These are phyloP conservation scores for Solanum chiquidenum DNA, from an alignment of 257 asterid genomes.

Conservation along the genomic window DNA sequence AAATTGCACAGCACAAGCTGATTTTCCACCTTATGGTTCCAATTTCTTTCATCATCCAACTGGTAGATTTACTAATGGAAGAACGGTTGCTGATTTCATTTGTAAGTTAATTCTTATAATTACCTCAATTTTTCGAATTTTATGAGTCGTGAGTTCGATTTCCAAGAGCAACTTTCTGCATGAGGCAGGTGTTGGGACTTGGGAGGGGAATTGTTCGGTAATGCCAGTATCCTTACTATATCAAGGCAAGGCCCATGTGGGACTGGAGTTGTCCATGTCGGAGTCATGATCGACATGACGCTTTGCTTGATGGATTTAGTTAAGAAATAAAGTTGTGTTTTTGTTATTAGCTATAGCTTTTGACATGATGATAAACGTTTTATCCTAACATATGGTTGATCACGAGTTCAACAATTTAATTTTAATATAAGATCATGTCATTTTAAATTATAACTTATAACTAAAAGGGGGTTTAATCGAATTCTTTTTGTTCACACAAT, in stretches of 20 bases:
- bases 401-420: neutral
- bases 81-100: conserved; percentile 64
- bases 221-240: no score
- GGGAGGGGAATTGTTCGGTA: no score
- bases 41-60: conserved; percentile 62
- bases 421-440: neutral
- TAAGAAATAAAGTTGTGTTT: no score
- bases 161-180: neutral
- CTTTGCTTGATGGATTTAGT: neutral
- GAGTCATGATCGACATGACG: no score
- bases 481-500: neutral
- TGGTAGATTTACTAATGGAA: conserved; percentile 75
- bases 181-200: no score
- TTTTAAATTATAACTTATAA: neutral
- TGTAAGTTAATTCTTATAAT: conserved; percentile 31
- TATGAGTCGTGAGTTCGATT: neutral
- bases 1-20: conserved; percentile 59
- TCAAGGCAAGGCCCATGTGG: no score
- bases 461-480: neutral
- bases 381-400: neutral
- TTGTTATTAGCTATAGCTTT: no score
- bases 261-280: no score
- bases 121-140: no score
- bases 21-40: conserved; percentile 77
- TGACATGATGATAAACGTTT: neutral